These are phyloP conservation scores for Aphanomyces stellatus DNA, from an alignment of 352 stramenopile species.

Conservation along the genomic window DNA sequence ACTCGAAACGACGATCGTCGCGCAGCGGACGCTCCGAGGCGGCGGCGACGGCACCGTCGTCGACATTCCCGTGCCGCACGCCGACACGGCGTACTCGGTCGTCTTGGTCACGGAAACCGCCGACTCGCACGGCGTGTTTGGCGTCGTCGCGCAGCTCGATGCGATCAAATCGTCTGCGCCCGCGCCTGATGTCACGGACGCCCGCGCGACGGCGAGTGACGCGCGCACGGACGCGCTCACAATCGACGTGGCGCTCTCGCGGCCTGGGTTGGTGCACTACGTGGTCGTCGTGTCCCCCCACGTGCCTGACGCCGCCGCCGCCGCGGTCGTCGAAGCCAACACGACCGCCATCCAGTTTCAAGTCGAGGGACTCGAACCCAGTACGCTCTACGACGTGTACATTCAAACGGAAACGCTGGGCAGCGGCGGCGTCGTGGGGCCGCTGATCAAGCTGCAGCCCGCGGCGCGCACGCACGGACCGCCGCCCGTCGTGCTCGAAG, in stretches of 20 bases:
- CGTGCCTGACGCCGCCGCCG: constrained; percentile 12
- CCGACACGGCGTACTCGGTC: constrained; percentile 58
- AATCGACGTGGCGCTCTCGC: constrained; percentile 37
- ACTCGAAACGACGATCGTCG: constrained; percentile 43
- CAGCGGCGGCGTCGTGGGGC: constrained; percentile 54
- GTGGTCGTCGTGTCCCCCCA: constrained; percentile 22
- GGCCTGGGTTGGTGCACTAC: constrained; percentile 55
- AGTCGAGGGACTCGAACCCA: constrained; percentile 41
- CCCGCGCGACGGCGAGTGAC: constrained; percentile 40
- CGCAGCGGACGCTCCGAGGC: constrained; percentile 24
- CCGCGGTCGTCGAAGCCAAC: not conserved
- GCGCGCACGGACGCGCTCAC: constrained; percentile 59
- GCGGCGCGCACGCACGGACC: constrained; percentile 4
- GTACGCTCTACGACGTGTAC: constrained; percentile 63
- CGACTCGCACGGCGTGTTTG: constrained; percentile 58
- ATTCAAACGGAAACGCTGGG: constrained; percentile 62
- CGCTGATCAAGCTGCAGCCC: not conserved
- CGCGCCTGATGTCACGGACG: constrained; percentile 29
- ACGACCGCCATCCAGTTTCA: constrained; percentile 30
- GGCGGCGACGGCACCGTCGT: constrained; percentile 46
- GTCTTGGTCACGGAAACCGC: constrained; percentile 64
- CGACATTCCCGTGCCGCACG: constrained; percentile 39
- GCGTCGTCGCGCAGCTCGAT: constrained; percentile 50
- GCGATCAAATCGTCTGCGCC: constrained; percentile 43
- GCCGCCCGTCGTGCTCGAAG: constrained; percentile 15